Conservation (phyloP, 1,139 yeast genomes). For the Blastobotrys malaysiensis region DNA sequence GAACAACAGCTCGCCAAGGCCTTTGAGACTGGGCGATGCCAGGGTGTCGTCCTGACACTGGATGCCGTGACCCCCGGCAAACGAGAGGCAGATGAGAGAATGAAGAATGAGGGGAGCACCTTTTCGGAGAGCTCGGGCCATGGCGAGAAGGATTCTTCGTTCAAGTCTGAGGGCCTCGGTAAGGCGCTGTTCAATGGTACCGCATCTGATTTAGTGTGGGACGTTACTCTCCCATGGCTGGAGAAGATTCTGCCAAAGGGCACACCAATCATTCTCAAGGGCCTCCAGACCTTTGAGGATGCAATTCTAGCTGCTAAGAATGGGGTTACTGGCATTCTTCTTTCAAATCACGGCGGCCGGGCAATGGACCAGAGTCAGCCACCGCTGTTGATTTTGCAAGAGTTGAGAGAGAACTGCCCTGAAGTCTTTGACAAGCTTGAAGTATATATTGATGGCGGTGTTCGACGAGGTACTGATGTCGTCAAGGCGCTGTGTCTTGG, state of each 20-base stretch:
- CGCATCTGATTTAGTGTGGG: conserved; percentile 46
- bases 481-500: conserved; percentile 52
- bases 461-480: conserved; percentile 50
- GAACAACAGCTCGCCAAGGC: conserved; percentile 53
- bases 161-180: conserved; percentile 26
- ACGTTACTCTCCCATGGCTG: conserved; percentile 40
- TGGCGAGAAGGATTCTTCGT: conserved; percentile 37
- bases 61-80: conserved; percentile 87
- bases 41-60: conserved; percentile 72
- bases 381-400: conserved; percentile 47
- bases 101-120: conserved; percentile 41
- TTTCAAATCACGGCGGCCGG: conserved; percentile 55
- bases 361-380: conserved; percentile 48
- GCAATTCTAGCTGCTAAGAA: conserved; percentile 41
- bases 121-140: conserved; percentile 28
- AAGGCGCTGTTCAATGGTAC: conserved; percentile 49
- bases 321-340: conserved; percentile 43
- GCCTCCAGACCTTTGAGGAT: conserved; percentile 49
- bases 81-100: conserved; percentile 55
- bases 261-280: conserved; percentile 42
- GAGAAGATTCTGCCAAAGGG: conserved; percentile 33
- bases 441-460: conserved; percentile 51
- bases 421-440: conserved; percentile 39
- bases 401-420: conserved; percentile 40
- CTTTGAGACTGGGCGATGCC: conserved; percentile 36